Evolutionary conservation across 2,329 filamentous ascomycete species (phyloP).

Genomic region (Apiospora hydei): DNA sequence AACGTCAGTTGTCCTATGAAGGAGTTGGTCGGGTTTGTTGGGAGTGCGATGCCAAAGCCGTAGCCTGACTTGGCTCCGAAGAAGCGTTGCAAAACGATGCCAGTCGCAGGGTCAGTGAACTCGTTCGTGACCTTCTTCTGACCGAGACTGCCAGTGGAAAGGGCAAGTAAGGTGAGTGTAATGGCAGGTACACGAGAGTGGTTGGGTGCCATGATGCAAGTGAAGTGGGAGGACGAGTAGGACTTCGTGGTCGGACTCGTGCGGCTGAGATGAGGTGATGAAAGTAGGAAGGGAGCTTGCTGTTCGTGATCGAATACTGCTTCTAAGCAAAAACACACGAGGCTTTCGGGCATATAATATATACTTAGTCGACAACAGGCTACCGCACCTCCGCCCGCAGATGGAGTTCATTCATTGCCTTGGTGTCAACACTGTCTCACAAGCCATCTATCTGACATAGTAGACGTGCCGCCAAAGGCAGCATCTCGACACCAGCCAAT

Average conservation of each 20-base stretch:
- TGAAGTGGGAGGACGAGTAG: background rate
- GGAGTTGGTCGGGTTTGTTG: slow-evolving; percentile 45
- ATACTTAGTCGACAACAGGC: background rate
- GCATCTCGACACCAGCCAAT: background rate
- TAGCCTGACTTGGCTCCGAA: slow-evolving; percentile 48
- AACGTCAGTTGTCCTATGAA: slow-evolving; percentile 57
- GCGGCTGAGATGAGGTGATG: background rate
- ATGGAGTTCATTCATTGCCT: background rate
- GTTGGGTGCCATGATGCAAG: background rate
- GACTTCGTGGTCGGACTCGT: background rate
- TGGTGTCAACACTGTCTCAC: background rate
- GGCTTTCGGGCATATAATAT: background rate
- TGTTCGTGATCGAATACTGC: background rate
- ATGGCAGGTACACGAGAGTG: slow-evolving; percentile 1
- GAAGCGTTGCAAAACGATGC: slow-evolving; percentile 47
- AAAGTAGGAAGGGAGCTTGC: background rate
- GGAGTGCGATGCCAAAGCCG: slow-evolving; percentile 52
- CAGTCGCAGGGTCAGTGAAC: slow-evolving; percentile 44
- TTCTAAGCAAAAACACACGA: background rate
- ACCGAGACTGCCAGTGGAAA: background rate
- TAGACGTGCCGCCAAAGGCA: background rate
- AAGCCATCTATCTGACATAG: background rate
- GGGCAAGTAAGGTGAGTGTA: background rate
- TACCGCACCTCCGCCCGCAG: background rate
- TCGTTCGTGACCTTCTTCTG: slow-evolving; percentile 28